Evolutionary conservation across 495 filamentous ascomycete species (phyloP), one percentile per base, ranked within the genome.

Genomic region (Podospora australis): DNA sequence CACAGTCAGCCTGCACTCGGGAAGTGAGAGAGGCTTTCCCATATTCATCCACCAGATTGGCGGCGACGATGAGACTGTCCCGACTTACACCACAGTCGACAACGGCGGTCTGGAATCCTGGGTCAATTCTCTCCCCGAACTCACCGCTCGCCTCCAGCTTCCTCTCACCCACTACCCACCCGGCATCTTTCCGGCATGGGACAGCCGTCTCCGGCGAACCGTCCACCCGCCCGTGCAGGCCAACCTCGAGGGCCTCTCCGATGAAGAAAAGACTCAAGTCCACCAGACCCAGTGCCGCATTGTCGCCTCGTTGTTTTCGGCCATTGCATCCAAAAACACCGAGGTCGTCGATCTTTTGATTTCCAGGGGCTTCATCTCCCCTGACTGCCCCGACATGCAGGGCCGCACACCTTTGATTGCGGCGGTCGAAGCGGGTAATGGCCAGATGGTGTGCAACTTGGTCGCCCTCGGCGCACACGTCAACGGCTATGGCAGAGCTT

Each of bases 341-440:
- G 58, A 57, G n/a, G 13, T 54, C 23, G 53, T 59, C 16, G 41
- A 43, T 14, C 34, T 44, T 3, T 34, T 67, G 25, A 44, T 67
- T 25, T 10, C 17, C 1, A 24, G 16, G 1, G 60, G 62, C 30
- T 28, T 62, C 46, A 41, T 64, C 39, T 62, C 57, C 5, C 62
- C 64, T 32, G 60, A 65, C 46, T 48, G 55, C 0, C 44, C 60
- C 39, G 34, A 56, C 52, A 39, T 45, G 4, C 1, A 22, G 3
- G 62, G 58, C 28, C 9, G 21, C 14, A 70, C 62, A n/a, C 62
- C 67, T n/a, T 60, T 70, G 6, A 54, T 68, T 39, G 57, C 60
- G 1, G 65, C 66, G 47, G 53, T 70, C 23, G 25, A 46, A 19
- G 57, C 53, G 20, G 59, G 66, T 36, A 44, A 59, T 32, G 50